A percentile compares a stretch with the other conserved stretches of the same genome.
phyloP scores from a whole-genome alignment of 2,329 filamentous ascomycete species.

The Epichloe gansuensis region DNA sequence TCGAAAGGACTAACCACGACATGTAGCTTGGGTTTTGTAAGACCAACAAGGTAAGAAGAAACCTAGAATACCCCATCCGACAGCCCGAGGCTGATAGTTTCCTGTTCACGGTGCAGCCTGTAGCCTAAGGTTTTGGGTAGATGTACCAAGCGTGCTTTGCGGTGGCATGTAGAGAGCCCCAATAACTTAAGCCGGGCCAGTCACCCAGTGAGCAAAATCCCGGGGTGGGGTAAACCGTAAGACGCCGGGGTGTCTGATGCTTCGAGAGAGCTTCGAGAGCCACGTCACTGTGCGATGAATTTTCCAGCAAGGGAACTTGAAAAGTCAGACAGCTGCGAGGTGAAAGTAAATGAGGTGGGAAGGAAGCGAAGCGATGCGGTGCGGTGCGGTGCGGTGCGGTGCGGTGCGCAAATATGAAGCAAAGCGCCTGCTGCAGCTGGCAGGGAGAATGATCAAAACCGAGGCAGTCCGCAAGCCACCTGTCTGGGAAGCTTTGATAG shows the following conservation, averaged over 20 bases:
- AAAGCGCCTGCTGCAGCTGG: background rate
- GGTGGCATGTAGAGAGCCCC: background rate
- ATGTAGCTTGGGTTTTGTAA: slow-evolving; percentile 1
- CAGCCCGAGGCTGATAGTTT: slow-evolving; percentile 1
- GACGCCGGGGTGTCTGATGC: too few species aligned
- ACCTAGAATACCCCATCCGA: background rate
- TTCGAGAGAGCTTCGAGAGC: too few species aligned
- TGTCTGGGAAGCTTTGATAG: background rate
- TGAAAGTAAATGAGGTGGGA: too few species aligned
- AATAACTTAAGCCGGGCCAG: background rate
- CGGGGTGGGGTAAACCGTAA: background rate
- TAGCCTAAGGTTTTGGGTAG: background rate
- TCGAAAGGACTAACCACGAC: slow-evolving; percentile 3
- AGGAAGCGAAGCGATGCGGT: too few species aligned
- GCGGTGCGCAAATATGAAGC: too few species aligned
- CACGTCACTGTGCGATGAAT: too few species aligned
- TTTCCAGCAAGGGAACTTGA: too few species aligned
- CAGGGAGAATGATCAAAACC: background rate
- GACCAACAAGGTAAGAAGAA: background rate
- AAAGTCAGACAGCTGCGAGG: too few species aligned
- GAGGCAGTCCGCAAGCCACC: background rate
- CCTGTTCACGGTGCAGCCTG: background rate
- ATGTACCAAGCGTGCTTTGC: background rate
- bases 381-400: too few species aligned
- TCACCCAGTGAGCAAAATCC: background rate